Conservation (phyloP, 2,329 filamentous ascomycete genomes). For the Pseudogymnoascus sp. region DNA sequence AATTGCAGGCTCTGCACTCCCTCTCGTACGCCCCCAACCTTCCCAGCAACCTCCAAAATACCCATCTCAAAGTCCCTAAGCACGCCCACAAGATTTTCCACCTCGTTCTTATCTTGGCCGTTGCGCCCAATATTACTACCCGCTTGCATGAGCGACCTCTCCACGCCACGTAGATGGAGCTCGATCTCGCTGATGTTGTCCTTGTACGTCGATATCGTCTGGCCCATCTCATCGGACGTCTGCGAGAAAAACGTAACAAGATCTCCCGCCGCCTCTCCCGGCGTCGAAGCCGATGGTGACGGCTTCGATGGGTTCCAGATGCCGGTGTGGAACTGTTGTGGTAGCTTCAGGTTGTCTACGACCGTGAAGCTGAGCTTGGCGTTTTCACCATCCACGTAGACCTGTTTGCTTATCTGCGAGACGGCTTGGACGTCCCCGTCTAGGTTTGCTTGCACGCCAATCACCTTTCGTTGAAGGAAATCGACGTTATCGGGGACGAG, state of each 20-base stretch:
- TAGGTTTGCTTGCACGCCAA: conserved; percentile 56
- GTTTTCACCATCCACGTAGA: conserved; percentile 61
- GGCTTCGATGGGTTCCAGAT: conserved; percentile 40
- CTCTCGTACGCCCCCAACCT: conserved; percentile 54
- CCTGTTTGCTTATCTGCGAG: conserved; percentile 47
- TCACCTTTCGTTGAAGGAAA: conserved; percentile 54
- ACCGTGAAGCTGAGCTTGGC: conserved; percentile 66
- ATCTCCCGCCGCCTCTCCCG: conserved; percentile 49
- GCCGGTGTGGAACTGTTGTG: conserved; percentile 44
- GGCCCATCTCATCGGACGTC: conserved; percentile 55
- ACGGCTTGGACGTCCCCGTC: conserved; percentile 58
- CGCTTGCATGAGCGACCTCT: conserved; percentile 49
- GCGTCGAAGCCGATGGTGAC: conserved; percentile 32
- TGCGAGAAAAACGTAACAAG: conserved; percentile 58
- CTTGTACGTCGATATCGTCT: conserved; percentile 51
- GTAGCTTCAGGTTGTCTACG: conserved; percentile 68
- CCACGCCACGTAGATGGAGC: conserved; percentile 57
- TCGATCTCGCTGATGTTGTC: conserved; percentile 58
- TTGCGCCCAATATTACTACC: conserved; percentile 29
- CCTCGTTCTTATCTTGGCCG: conserved; percentile 35
- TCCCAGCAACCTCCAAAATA: conserved; percentile 55
- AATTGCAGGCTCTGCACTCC: conserved; percentile 52
- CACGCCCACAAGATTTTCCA: conserved; percentile 49
- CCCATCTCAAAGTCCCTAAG: conserved; percentile 60
- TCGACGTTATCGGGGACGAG: conserved; percentile 60